Base-by-base conservation (phyloP, 2,329 filamentous ascomycete genomes). In the Aspergillus luchuensis region DNA sequence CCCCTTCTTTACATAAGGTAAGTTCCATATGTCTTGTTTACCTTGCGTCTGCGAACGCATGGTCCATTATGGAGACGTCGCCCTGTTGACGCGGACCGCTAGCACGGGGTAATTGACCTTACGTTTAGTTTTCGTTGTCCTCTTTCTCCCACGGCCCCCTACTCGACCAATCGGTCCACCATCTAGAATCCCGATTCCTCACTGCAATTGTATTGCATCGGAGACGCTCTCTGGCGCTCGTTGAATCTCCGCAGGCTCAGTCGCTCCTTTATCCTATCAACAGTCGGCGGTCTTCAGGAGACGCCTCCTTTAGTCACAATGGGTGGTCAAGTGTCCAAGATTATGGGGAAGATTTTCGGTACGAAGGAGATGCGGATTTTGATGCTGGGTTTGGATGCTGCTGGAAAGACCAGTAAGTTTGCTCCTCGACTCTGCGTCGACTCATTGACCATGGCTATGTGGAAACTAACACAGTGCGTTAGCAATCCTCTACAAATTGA, bases 341-440 rank as follows among this genome's bases (percentile, higher is more conserved):
- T 97, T 82, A 93, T 97, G 89, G 91, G 91, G 81, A 97, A 96
- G 88, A 91, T 98, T 84, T 98, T 97, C 84, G 94, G 94, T 81
- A 96, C 94, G 69, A 97, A 97, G 85, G 94, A 98, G 83, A 97
- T 98, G 92, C 91, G 94, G 74, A 89, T 99, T 77, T 84, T 98
- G 76, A 99, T 99, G 95, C 85, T 99, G 71, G 95, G 95, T 72
- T 87, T 98, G 72, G 95, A 99, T 81, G 95, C 95, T 68, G 95
- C 95, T 69, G 95, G 95, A 84, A 99, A 99, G 85, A 99, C 95
- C 51, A 98, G 82, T 84, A 73, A 70, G 80, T 68, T 47, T 39
- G 30, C 13, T 41, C 23, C 13, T 15, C 21, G 7, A 39, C 13
- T 7, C 5, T 52, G 48, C 17, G 33, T 28, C 1, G 10, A 19